Evolutionary conservation across 768 basidiomycete genomes (phyloP), one percentile per base, ranked within the genome.

Genomic region (Tulasnella sp.): DNA sequence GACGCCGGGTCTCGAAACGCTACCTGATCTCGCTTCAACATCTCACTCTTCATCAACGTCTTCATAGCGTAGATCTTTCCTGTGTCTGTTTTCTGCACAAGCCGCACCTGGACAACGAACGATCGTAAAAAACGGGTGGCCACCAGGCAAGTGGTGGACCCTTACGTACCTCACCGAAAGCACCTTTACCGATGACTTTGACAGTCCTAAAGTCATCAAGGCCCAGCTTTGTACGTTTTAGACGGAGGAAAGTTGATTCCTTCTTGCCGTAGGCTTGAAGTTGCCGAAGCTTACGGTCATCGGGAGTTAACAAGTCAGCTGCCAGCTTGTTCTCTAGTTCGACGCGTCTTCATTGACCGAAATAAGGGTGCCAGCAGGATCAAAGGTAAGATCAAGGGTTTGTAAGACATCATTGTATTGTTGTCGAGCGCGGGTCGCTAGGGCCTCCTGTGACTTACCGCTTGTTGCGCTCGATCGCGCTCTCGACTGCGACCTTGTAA

Each of bases 21-120:
- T 81, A 94, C 97, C 89, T 99, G 97, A 85, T 99, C 98, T 86
- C 98, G 98, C 87, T 98, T 97, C 86, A 99, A 90, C 98, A 99
- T 99, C 86, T 98, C 98, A 75, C 94, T 94, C 88, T 99, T 99
- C 87, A 93, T 93, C 85, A 99, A 87, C 34, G 96, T 95, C 87
- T 99, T 99, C 97, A 99, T 98, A 24, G 98, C 98, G 86, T 98
- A 99, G 79, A 99, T 98, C 88, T 96, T 98, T 48, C 96, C 96
- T 1, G 97, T 98, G 85, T 99, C 98, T 22, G 89, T 90, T 86
- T 99, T 99, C 85, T 99, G 97, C 42, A 98, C 97, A 44, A 99
- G 89, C 69, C 98, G 91, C 76, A 99, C 97, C 87, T 96, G 79
- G 28, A 79, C 44, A 18, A 60, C 24, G 72, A 11, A 34, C n/a